These are phyloP conservation scores for Spathaspora gorwiae DNA, from an alignment of 805 yeast genomes.

Conservation along the genomic window DNA sequence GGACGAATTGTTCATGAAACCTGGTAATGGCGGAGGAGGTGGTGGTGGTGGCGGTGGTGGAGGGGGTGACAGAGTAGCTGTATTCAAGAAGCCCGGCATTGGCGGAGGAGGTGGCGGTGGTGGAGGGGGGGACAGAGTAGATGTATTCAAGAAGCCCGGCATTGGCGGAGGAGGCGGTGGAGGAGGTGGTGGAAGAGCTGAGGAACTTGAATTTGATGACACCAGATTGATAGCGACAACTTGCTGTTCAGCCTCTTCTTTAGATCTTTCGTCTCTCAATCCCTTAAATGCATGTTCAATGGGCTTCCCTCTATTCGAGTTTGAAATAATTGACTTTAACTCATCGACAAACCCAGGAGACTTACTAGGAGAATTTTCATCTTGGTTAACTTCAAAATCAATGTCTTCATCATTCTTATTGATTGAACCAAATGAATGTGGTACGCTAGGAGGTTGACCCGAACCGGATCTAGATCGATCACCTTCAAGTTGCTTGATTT, in stretches of 20 bases:
- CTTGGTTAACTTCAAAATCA: background rate
- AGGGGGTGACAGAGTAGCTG: background rate
- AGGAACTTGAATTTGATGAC: slow-evolving; percentile 5
- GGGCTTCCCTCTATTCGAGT: background rate
- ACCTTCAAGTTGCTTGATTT: slow-evolving; percentile 17
- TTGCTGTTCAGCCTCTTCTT: background rate
- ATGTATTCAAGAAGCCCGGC: slow-evolving; percentile 4
- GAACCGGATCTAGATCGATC: slow-evolving; percentile 7
- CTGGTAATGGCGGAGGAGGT: slow-evolving; percentile 14
- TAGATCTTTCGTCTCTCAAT: background rate
- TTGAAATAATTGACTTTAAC: slow-evolving; percentile 8
- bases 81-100: background rate
- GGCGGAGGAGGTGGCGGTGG: slow-evolving; percentile 14
- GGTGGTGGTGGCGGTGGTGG: slow-evolving; percentile 19
- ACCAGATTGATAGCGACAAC: background rate
- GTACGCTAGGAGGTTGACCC: background rate
- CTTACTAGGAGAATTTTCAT: background rate
- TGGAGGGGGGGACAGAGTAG: slow-evolving; percentile 7
- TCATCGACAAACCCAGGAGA: slow-evolving; percentile 11
- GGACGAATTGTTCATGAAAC: slow-evolving; percentile 1
- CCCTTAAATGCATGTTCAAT: background rate
- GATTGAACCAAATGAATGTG: too few relatives aligned
- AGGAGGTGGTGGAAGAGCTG: slow-evolving; percentile 13
- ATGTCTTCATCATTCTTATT: background rate
- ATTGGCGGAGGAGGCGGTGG: slow-evolving; percentile 17